These are phyloP conservation scores for Phialophora tarda DNA, from an alignment of 2,329 filamentous ascomycete genomes.

Conservation along the genomic window DNA sequence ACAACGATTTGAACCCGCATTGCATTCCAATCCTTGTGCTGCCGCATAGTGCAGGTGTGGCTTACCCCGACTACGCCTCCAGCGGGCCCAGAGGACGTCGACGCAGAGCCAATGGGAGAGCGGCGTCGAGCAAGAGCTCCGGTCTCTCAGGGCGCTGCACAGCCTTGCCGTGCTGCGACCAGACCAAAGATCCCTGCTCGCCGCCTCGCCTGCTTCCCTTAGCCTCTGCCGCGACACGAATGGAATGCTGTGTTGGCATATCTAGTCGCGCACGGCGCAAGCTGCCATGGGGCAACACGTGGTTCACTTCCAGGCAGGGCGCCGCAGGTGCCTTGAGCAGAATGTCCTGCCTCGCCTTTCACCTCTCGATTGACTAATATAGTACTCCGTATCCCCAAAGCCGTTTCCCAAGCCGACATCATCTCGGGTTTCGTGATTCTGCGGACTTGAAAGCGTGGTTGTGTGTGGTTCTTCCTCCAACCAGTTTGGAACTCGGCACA, in stretches of 20 bases:
- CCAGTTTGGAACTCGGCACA: too few species aligned
- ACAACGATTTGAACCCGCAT: background rate
- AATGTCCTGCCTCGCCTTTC: background rate
- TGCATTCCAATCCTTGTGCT: background rate
- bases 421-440: background rate
- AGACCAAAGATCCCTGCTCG: background rate
- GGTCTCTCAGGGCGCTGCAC: background rate
- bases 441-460: too few species aligned
- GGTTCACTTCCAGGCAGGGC: background rate
- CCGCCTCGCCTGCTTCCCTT: background rate
- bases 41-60: background rate
- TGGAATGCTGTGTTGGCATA: too few species aligned
- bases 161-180: background rate
- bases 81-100: background rate
- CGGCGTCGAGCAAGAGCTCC: background rate
- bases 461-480: too few species aligned
- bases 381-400: background rate
- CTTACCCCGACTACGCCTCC: background rate
- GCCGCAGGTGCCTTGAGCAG: background rate
- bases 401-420: background rate
- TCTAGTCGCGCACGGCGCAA: too few species aligned
- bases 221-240: background rate
- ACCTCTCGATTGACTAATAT: background rate
- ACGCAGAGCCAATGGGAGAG: background rate
- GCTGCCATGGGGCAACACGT: too few species aligned